Evolutionary conservation across 768 basidiomycete species (phyloP).

Genomic region (Boletus barrowsii): DNA sequence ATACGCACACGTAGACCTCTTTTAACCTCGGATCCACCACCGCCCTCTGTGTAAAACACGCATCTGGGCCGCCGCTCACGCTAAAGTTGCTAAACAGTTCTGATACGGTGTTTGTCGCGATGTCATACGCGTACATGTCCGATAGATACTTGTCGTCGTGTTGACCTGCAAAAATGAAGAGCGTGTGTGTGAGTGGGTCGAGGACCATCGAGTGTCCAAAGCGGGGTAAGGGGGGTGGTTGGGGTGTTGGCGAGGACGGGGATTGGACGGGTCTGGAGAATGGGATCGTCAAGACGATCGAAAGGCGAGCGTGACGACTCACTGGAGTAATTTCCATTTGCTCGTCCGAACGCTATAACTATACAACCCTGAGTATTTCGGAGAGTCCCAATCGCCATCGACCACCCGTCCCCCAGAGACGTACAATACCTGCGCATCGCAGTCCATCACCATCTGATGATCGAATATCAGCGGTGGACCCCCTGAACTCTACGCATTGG

Average conservation of each 20-base stretch:
- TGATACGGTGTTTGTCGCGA: slow-evolving; percentile 51
- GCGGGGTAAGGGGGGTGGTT: slow-evolving; percentile 52
- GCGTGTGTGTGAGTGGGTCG: slow-evolving; percentile 51
- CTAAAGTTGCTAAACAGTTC: slow-evolving; percentile 66
- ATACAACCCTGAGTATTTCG: slow-evolving; percentile 70
- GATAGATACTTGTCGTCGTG: slow-evolving; percentile 57
- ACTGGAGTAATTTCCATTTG: slow-evolving; percentile 72
- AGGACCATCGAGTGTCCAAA: slow-evolving; percentile 83
- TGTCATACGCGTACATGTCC: slow-evolving; percentile 76
- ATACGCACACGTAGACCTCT: slow-evolving; percentile 71
- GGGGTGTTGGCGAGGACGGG: slow-evolving; percentile 20
- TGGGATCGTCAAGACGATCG: neutral
- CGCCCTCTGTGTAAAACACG: slow-evolving; percentile 70
- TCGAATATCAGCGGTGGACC: slow-evolving; percentile 76
- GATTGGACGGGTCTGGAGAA: slow-evolving; percentile 22
- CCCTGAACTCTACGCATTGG: slow-evolving; percentile 45
- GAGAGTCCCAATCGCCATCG: slow-evolving; percentile 57
- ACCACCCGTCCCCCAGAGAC: slow-evolving; percentile 74
- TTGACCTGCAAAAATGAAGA: slow-evolving; percentile 77
- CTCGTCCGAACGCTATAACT: slow-evolving; percentile 64
- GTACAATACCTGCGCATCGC: slow-evolving; percentile 66
- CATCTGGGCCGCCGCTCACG: slow-evolving; percentile 59
- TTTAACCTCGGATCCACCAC: slow-evolving; percentile 59
- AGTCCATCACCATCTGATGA: slow-evolving; percentile 79
- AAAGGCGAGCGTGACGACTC: slow-evolving; percentile 23